Base-by-base conservation (phyloP, 2,329 filamentous ascomycete species). In the Davidsoniella virescens region DNA sequence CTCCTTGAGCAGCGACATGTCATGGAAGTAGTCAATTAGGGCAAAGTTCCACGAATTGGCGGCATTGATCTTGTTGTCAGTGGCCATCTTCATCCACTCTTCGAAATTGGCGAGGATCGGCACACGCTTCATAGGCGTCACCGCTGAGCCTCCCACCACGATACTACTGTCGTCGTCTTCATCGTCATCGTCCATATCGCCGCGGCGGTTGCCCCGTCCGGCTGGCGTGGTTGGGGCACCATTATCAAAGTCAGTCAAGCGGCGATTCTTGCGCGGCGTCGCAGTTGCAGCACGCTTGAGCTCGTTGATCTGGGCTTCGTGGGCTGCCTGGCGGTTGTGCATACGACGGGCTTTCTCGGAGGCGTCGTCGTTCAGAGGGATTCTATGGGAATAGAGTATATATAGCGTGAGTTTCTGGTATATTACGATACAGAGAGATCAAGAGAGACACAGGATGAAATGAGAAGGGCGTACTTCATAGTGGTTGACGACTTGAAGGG, bases 71-170 rank as follows among this genome's bases (percentile, higher is more conserved):
- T 92, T 92, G 69, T 98, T 98, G 69, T 98, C 92, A 14, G 92
- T 96, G 2, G 92, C 92, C 87, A 98, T 94, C 73, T 96, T 98
- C 87, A 98, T 96, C 92, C 90, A 96, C 64, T 98, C 92, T 64
- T 98, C 92, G 59, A 96, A 98, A 66, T 98, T 98, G 60, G 92
- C 92, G 50, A 98, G 71, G 58, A 98, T 84, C 1, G 92, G 92
- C 25, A 94, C 86, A 54, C 88, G 84, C 73, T 94, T 94, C 82
- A 94, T 90, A 49, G 90, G 92, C 53, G 92, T 95, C 49, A 94
- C 83, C 37, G 83, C 85, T 55, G 72, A 78, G 29, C 84, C 83
- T 52, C 77, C 78, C 43, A 85, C 82, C 59, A 79, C 73, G 55
- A 80, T 69, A 53, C 78, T 71, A 36, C 78, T 76, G 56, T 78